These are phyloP conservation scores for Neurospora tetrasperma DNA, from an alignment of 495 filamentous ascomycete species.

Conservation along the genomic window DNA sequence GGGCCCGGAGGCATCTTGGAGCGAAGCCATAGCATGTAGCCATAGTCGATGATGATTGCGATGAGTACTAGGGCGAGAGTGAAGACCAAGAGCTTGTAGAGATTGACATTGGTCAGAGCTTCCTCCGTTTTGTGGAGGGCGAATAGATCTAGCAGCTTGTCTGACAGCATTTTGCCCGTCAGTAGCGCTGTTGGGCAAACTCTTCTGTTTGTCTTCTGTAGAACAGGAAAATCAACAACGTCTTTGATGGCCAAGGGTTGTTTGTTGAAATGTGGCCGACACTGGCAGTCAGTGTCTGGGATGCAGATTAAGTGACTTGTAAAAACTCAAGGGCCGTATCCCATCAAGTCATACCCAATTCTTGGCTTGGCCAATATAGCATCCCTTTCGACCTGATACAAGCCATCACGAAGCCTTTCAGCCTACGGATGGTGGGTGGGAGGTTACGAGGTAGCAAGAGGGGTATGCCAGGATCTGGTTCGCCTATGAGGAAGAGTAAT, in stretches of 20 bases:
- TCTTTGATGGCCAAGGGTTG: not conserved
- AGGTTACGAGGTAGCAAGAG: not conserved
- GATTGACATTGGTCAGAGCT: conserved; percentile 4
- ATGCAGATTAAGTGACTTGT: not conserved
- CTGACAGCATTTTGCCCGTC: conserved; percentile 14
- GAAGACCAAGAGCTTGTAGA: conserved; percentile 10
- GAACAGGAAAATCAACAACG: not conserved
- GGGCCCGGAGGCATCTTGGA: conserved; percentile 50
- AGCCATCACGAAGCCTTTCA: not conserved
- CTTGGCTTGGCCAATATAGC: not conserved
- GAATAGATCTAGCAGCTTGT: conserved; percentile 11
- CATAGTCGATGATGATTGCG: conserved; percentile 36
- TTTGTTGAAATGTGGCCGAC: not conserved
- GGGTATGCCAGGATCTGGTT: not conserved
- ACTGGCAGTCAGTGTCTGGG: not conserved
- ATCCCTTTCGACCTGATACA: no score
- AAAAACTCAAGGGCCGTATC: not conserved
- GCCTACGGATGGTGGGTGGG: not conserved
- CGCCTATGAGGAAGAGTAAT: not conserved
- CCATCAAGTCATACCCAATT: not conserved
- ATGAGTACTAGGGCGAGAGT: conserved; percentile 20
- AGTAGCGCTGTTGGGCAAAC: not conserved
- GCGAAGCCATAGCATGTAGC: conserved; percentile 38
- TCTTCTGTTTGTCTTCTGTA: not conserved
- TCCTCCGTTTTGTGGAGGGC: conserved; percentile 14